These are phyloP conservation scores for Rhizophagus sp. DNA, from an alignment of 192 early-diverging fungal species.

Conservation along the genomic window DNA sequence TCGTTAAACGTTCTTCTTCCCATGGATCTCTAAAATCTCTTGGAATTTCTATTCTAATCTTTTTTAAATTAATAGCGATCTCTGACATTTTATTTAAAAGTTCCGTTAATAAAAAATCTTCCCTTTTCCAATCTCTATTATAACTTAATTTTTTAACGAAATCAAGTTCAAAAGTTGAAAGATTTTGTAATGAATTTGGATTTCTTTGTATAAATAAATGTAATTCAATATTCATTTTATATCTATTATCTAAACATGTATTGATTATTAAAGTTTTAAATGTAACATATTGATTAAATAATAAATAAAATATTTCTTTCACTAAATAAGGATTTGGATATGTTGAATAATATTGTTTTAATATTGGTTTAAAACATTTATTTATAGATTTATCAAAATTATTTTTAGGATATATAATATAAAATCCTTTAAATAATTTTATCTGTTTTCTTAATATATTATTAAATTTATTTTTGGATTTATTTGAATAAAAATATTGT, in stretches of 20 bases:
- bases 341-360: not conserved
- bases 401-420: not conserved
- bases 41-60: not conserved
- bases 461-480: not conserved
- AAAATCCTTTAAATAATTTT: not conserved
- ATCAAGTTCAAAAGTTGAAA: not conserved
- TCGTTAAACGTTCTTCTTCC: not conserved
- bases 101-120: not conserved
- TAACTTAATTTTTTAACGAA: not conserved
- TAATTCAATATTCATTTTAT: not conserved
- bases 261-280: not conserved
- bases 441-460: not conserved
- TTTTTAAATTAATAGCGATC: not conserved
- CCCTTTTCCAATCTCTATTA: not conserved
- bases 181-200: not conserved
- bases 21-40: not conserved
- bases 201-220: not conserved
- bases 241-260: not conserved
- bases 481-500: not conserved
- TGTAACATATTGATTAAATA: not conserved
- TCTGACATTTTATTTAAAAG: not conserved
- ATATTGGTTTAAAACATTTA: not conserved
- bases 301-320: not conserved
- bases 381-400: not conserved
- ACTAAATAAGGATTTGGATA: not conserved